Evolutionary conservation across 2,329 filamentous ascomycete genomes (phyloP).

Genomic region (Stemphylium vesicarium): DNA sequence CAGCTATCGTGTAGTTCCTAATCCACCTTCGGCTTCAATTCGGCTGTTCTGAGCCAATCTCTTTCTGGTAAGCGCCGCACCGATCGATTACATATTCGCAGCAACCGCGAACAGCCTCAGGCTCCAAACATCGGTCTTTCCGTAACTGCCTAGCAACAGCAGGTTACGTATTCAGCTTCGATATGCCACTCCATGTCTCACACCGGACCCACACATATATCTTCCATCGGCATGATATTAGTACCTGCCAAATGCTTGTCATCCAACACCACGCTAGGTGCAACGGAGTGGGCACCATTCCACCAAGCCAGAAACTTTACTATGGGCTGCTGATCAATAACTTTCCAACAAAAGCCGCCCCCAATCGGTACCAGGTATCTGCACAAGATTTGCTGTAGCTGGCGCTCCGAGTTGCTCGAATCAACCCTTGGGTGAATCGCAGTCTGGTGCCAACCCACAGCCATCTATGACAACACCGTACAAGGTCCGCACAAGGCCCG

Average conservation of each 20-base stretch:
- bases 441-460: not conserved
- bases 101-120: slow-evolving; percentile 9
- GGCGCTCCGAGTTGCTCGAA: not conserved
- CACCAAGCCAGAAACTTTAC: not conserved
- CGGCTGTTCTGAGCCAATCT: slow-evolving; percentile 3
- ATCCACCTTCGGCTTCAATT: slow-evolving; percentile 3
- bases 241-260: slow-evolving; percentile 7
- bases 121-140: slow-evolving; percentile 4
- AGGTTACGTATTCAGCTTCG: not conserved
- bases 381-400: not conserved
- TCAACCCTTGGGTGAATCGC: not conserved
- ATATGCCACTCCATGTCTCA: slow-evolving; percentile 4
- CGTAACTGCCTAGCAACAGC: not conserved
- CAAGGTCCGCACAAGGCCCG: not conserved
- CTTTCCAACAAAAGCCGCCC: slow-evolving; percentile 2
- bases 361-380: slow-evolving; percentile 6
- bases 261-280: slow-evolving; percentile 12
- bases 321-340: slow-evolving; percentile 9
- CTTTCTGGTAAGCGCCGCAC: slow-evolving; percentile 11
- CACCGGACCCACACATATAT: slow-evolving; percentile 7
- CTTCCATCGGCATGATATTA: slow-evolving; percentile 1
- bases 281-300: not conserved
- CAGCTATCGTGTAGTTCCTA: slow-evolving; percentile 7
- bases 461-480: not conserved
- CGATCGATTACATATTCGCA: slow-evolving; percentile 5